phyloP scores from a whole-genome alignment of 768 basidiomycete genomes.

The Russula dissimulans region DNA sequence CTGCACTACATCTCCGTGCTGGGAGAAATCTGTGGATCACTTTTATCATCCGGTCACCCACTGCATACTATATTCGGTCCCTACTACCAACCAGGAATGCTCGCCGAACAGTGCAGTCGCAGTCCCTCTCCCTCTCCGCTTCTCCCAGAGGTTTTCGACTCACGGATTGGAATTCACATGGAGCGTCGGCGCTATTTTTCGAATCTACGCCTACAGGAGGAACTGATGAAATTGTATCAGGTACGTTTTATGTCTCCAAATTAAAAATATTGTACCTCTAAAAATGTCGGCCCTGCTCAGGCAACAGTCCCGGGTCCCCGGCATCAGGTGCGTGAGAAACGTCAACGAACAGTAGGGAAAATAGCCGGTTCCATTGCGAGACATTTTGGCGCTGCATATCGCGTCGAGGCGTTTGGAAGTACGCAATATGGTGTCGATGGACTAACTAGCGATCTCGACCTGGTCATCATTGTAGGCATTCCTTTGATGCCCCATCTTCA shows the following conservation, averaged over 20 bases:
- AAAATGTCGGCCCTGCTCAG: neutral
- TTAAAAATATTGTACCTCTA: neutral
- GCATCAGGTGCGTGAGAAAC: neutral
- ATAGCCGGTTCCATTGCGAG: constrained; percentile 2
- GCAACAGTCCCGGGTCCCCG: neutral
- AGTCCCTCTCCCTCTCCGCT: neutral
- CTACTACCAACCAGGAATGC: constrained; percentile 2
- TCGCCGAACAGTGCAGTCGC: neutral
- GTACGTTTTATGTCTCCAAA: neutral
- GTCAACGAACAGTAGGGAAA: constrained; percentile 8
- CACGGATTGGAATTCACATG: neutral
- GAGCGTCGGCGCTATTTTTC: neutral
- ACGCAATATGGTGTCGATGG: constrained; percentile 38
- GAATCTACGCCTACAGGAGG: neutral
- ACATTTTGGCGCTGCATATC: constrained; percentile 29
- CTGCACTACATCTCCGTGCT: constrained; percentile 11
- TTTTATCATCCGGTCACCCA: constrained; percentile 1
- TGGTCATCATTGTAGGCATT: constrained; percentile 40
- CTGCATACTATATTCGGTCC: constrained; percentile 14
- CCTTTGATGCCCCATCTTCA: neutral
- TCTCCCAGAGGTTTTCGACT: neutral
- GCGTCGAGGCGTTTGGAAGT: constrained; percentile 40
- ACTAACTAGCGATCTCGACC: constrained; percentile 39
- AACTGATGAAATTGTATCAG: constrained; percentile 4
- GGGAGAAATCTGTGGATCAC: constrained; percentile 7